Evolutionary conservation across 148 eudicot genomes (phyloP).

Genomic region (Vaccinium darrowii): DNA sequence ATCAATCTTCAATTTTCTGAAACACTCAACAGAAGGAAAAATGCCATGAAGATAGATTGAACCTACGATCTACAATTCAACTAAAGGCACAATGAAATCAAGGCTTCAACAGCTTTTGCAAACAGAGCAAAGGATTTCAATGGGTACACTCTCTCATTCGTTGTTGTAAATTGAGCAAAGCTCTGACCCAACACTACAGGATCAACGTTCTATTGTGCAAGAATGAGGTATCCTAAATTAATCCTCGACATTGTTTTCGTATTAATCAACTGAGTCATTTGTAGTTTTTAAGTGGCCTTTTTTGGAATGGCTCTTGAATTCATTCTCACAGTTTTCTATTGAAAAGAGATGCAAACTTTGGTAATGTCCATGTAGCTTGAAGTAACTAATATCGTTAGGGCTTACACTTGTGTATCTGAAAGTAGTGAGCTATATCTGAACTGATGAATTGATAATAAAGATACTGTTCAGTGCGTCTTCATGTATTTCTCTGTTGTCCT

Average conservation of each 20-base stretch:
- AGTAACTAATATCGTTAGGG: background rate
- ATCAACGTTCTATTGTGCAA: background rate
- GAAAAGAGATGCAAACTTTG: background rate
- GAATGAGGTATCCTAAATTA: background rate
- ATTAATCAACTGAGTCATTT: slow-evolving; percentile 3
- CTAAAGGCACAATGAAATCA: background rate
- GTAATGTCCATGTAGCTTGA: background rate
- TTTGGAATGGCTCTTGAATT: background rate
- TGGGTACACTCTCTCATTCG: background rate
- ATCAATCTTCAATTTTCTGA: background rate
- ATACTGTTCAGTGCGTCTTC: background rate
- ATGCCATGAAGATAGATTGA: background rate
- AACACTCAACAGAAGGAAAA: background rate
- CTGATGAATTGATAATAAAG: background rate
- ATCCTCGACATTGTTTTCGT: background rate
- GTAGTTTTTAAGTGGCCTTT: background rate
- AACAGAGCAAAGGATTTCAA: background rate
- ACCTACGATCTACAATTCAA: background rate
- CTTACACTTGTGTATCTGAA: background rate
- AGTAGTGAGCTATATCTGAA: background rate
- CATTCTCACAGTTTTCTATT: background rate
- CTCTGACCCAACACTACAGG: background rate
- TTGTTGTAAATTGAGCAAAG: slow-evolving; percentile 7
- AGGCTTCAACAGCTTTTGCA: background rate
- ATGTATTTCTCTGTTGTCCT: background rate